A percentile compares a stretch with the other conserved stretches of the same genome.
phyloP scores from a whole-genome alignment of 2,329 filamentous ascomycete species.

The Neobulgaria alba region DNA sequence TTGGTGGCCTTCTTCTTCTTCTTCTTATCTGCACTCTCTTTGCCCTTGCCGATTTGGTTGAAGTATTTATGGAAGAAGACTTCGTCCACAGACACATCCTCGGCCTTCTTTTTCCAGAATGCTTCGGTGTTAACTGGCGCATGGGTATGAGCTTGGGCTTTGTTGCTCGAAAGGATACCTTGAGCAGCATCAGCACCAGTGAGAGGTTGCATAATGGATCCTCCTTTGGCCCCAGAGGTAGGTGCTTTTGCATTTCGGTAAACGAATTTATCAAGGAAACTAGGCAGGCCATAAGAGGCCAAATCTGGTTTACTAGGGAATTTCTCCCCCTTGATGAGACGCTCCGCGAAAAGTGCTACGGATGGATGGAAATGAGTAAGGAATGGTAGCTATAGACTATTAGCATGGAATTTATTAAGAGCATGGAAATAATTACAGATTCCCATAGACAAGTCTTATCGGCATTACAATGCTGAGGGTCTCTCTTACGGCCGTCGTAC shows the following conservation, averaged over 20 bases:
- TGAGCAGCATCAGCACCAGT: constrained; percentile 51
- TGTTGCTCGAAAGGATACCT: constrained; percentile 44
- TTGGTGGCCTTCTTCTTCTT: constrained; percentile 49
- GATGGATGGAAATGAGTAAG: constrained; percentile 86
- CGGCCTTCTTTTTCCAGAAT: constrained; percentile 87
- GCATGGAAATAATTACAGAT: constrained; percentile 46
- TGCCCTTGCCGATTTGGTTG: constrained; percentile 58
- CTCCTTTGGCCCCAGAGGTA: constrained; percentile 55
- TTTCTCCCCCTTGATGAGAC: constrained; percentile 58
- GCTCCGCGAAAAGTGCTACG: constrained; percentile 72
- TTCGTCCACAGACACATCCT: constrained; percentile 82
- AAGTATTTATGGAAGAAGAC: constrained; percentile 99
- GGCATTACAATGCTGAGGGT: constrained; percentile 89
- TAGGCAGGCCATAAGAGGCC: constrained; percentile 80
- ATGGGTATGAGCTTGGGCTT: constrained; percentile 40
- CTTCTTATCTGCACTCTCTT: constrained; percentile 42
- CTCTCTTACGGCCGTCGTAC: constrained; percentile 86
- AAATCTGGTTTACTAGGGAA: constrained; percentile 85
- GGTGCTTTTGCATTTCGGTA: constrained; percentile 83
- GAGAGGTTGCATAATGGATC: constrained; percentile 95
- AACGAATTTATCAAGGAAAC: constrained; percentile 97
- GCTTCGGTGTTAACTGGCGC: constrained; percentile 71
- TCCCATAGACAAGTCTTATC: constrained; percentile 93
- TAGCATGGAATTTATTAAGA: constrained; percentile 3
- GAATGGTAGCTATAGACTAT: constrained; percentile 46